phyloP scores from a whole-genome alignment of 2,329 filamentous ascomycete genomes.

The Calonectria naviculata region DNA sequence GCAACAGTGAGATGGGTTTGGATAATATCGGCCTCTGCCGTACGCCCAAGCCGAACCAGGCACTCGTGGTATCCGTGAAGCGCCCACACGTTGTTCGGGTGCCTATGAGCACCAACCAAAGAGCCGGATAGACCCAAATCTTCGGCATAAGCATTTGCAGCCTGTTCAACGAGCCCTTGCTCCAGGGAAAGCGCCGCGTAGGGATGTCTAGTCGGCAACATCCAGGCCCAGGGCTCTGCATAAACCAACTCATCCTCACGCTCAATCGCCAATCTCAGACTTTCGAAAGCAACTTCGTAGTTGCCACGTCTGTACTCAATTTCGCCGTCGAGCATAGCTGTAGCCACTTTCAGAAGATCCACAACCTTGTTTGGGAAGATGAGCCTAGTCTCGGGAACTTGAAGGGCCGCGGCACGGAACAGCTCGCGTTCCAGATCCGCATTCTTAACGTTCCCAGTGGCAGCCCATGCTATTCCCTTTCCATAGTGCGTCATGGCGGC shows the following conservation, averaged over 20 bases:
- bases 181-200: slow-evolving; percentile 74
- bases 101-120: slow-evolving; percentile 68
- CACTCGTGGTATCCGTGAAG: slow-evolving; percentile 78
- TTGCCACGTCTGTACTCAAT: slow-evolving; percentile 72
- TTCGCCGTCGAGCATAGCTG: slow-evolving; percentile 77
- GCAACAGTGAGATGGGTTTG: slow-evolving; percentile 9
- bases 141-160: slow-evolving; percentile 63
- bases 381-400: slow-evolving; percentile 68
- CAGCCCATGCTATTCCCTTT: slow-evolving; percentile 74
- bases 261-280: slow-evolving; percentile 63
- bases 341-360: slow-evolving; percentile 43
- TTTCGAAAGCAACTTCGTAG: slow-evolving; percentile 64
- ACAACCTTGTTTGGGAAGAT: slow-evolving; percentile 48
- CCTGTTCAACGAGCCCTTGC: slow-evolving; percentile 64
- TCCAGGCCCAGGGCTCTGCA: slow-evolving; percentile 79
- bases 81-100: slow-evolving; percentile 78
- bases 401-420: slow-evolving; percentile 62
- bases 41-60: slow-evolving; percentile 16
- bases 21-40: background rate
- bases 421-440: slow-evolving; percentile 61
- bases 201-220: slow-evolving; percentile 76
- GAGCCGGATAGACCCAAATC: slow-evolving; percentile 65
- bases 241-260: slow-evolving; percentile 71
- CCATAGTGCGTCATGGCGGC: slow-evolving; percentile 77
- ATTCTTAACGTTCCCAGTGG: slow-evolving; percentile 62